Evolutionary conservation across 441 rosid genomes (phyloP).

Genomic region (Euphorbia schlechtendalii): DNA sequence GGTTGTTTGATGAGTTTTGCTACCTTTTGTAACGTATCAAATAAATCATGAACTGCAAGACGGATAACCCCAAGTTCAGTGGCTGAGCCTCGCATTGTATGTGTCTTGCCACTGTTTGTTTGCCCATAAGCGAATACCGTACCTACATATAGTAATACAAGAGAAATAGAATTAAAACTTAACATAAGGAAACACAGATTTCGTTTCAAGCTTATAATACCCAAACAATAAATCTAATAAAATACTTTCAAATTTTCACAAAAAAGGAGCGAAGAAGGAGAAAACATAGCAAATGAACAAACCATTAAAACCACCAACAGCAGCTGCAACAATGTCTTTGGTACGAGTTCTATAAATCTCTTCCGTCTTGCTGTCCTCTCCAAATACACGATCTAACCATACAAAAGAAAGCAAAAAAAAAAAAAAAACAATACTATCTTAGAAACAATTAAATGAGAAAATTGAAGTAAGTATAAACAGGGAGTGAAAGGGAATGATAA

Average conservation of each 20-base stretch:
- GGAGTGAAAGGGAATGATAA: not conserved
- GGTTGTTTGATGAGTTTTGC: not conserved
- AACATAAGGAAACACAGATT: not conserved
- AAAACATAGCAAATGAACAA: not conserved
- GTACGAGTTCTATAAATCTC: conserved; percentile 78
- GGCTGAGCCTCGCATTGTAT: conserved; percentile 88
- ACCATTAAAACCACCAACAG: conserved; percentile 92
- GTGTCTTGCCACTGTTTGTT: conserved; percentile 93
- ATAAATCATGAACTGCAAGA: conserved; percentile 68
- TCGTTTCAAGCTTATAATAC: not conserved
- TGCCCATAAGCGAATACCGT: conserved; percentile 98
- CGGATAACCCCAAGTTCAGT: conserved; percentile 85
- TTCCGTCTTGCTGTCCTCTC: conserved; percentile 55
- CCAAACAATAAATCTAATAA: no score
- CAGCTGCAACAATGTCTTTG: conserved; percentile 65
- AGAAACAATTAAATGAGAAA: not conserved
- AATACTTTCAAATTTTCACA: no score
- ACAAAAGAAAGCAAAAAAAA: not conserved
- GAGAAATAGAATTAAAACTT: not conserved
- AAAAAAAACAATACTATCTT: not conserved
- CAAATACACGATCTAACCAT: conserved; percentile 52
- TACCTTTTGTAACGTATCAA: conserved; percentile 63
- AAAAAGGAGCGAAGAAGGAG: no score
- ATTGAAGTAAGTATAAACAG: not conserved
- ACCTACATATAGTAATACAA: conserved; percentile 29